Conservation (phyloP, 2,329 filamentous ascomycete species). For the Fusarium pilosicola region DNA sequence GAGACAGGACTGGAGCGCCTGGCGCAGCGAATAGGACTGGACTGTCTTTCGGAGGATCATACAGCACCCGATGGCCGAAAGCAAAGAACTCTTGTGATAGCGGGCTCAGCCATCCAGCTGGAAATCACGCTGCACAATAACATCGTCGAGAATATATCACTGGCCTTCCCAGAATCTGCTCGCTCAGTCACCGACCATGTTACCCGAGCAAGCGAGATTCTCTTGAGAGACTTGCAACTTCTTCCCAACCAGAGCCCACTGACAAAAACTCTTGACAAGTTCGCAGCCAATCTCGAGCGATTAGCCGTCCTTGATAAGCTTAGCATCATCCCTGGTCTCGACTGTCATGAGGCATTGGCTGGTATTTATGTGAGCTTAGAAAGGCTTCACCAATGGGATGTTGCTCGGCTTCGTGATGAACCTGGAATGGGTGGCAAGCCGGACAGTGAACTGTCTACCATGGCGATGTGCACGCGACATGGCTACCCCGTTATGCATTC, state of each 20-base stretch:
- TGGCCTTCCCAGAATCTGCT: slow-evolving; percentile 70
- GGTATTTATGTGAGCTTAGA: slow-evolving; percentile 77
- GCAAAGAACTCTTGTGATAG: slow-evolving; percentile 67
- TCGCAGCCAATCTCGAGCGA: slow-evolving; percentile 76
- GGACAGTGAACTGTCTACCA: slow-evolving; percentile 61
- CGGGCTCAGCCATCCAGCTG: slow-evolving; percentile 68
- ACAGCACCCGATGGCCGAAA: slow-evolving; percentile 59
- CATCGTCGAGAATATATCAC: slow-evolving; percentile 68
- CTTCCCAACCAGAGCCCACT: slow-evolving; percentile 69
- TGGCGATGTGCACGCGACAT: slow-evolving; percentile 74
- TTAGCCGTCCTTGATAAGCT: slow-evolving; percentile 77
- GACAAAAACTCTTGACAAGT: slow-evolving; percentile 75
- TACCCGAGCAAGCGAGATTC: slow-evolving; percentile 70
- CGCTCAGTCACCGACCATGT: slow-evolving; percentile 69
- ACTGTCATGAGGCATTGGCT: slow-evolving; percentile 80
- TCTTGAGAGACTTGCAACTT: slow-evolving; percentile 72
- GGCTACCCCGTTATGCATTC: slow-evolving; percentile 78
- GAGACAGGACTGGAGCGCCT: slow-evolving; percentile 79
- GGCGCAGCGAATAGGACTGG: slow-evolving; percentile 73
- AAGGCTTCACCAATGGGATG: slow-evolving; percentile 77
- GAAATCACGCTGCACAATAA: slow-evolving; percentile 71
- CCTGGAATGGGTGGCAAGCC: slow-evolving; percentile 55
- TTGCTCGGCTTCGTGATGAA: slow-evolving; percentile 65
- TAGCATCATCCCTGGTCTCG: slow-evolving; percentile 73
- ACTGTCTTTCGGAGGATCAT: slow-evolving; percentile 68